phyloP scores from a whole-genome alignment of 257 asterid genomes.

The Lithospermum erythrorhizon region DNA sequence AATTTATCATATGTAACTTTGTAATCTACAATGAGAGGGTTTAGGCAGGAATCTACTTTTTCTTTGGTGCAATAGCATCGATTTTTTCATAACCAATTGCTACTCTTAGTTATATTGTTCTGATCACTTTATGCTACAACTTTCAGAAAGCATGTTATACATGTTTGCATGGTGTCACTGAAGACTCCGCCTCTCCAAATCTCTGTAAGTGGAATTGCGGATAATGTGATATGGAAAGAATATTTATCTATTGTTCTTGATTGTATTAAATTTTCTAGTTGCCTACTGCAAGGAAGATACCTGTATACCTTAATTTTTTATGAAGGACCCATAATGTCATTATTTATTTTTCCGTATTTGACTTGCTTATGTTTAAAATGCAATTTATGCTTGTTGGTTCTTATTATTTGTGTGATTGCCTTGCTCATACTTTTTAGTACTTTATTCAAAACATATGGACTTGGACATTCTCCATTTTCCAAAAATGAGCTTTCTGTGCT shows the following conservation, averaged over 20 bases:
- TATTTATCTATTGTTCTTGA: background rate
- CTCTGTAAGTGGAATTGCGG: slow-evolving; percentile 51
- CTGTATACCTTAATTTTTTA: too few species aligned
- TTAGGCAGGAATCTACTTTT: background rate
- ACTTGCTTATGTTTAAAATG: too few species aligned
- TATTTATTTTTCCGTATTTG: too few species aligned
- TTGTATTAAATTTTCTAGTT: too few species aligned
- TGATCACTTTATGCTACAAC: slow-evolving; percentile 12
- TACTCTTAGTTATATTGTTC: background rate
- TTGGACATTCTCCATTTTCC: background rate
- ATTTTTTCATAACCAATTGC: background rate
- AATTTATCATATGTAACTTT: too few species aligned
- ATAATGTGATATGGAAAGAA: background rate
- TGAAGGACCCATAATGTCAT: too few species aligned
- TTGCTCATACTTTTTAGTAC: background rate
- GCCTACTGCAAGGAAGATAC: too few species aligned
- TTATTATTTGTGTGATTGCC: too few species aligned
- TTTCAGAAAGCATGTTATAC: slow-evolving; percentile 83
- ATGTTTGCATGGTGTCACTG: slow-evolving; percentile 66
- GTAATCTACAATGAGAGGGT: too few species aligned
- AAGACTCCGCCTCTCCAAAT: slow-evolving; percentile 63
- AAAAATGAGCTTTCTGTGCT: too few species aligned
- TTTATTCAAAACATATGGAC: background rate
- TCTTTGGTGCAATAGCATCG: background rate
- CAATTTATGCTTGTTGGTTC: too few species aligned